phyloP scores from a whole-genome alignment of 768 basidiomycete species.

The Dacryopinax primogenitus region DNA sequence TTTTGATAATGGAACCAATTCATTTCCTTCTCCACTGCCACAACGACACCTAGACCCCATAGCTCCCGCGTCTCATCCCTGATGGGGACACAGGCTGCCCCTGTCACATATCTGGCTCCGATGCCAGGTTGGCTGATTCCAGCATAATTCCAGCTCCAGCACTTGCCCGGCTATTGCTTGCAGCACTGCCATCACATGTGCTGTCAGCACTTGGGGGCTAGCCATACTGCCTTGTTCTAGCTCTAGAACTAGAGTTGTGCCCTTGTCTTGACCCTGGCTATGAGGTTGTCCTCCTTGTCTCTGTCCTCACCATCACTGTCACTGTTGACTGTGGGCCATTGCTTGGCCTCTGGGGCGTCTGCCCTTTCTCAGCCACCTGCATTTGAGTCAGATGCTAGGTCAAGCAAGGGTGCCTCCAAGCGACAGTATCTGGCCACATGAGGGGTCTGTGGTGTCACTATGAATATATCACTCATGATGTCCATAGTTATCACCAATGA shows the following conservation, averaged over 20 bases:
- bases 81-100: background rate
- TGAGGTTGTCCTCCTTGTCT: background rate
- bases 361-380: too few species aligned
- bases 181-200: too few species aligned
- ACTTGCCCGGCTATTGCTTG: too few species aligned
- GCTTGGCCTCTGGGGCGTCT: too few species aligned
- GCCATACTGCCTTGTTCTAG: background rate
- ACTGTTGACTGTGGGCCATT: background rate
- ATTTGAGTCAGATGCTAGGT: background rate
- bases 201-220: too few species aligned
- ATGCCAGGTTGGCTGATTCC: background rate
- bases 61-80: background rate
- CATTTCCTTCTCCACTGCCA: background rate
- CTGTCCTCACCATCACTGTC: background rate
- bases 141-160: background rate
- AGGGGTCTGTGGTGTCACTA: background rate
- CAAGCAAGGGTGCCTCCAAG: background rate
- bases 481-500: background rate
- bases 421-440: background rate
- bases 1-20: slow-evolving; percentile 6
- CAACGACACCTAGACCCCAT: background rate
- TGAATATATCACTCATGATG: background rate
- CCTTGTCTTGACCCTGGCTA: background rate
- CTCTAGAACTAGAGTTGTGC: background rate
- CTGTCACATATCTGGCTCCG: background rate